These are phyloP conservation scores for Suillus subalutaceus DNA, from an alignment of 768 basidiomycete species.

Conservation along the genomic window DNA sequence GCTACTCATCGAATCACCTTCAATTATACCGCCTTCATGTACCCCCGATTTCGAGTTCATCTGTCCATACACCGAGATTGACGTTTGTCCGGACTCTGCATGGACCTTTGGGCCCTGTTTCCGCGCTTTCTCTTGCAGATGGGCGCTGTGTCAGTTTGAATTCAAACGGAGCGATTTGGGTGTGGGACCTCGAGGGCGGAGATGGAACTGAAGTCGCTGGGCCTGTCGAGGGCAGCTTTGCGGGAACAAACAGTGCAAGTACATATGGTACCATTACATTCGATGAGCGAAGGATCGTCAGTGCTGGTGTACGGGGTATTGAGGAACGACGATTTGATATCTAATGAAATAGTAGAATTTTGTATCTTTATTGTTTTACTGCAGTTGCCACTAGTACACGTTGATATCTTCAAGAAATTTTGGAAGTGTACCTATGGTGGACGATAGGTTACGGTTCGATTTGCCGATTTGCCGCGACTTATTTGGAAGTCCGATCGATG, in stretches of 20 bases:
- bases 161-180: conserved; percentile 75
- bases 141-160: conserved; percentile 82
- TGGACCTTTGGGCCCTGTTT: conserved; percentile 69
- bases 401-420: too few relatives aligned
- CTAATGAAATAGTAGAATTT: conserved; percentile 15
- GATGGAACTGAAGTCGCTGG: conserved; percentile 38
- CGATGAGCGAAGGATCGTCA: conserved; percentile 76
- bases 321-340: conserved; percentile 40
- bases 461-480: too few relatives aligned
- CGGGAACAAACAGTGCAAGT: conserved; percentile 18
- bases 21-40: conserved; percentile 77
- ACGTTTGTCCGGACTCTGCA: conserved; percentile 71
- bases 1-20: conserved; percentile 54
- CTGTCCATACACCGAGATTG: conserved; percentile 61
- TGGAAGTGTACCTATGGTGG: too few relatives aligned
- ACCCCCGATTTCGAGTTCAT: conserved; percentile 52
- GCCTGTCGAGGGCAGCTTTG: conserved; percentile 40
- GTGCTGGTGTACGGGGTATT: conserved; percentile 33
- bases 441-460: too few relatives aligned
- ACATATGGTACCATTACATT: conserved; percentile 57
- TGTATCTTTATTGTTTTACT: neutral
- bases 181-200: conserved; percentile 80
- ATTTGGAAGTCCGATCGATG: too few relatives aligned
- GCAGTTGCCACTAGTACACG: neutral
- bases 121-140: conserved; percentile 73